Evolutionary conservation across 2,329 filamentous ascomycete genomes (phyloP).

Genomic region (Parastagonospora avenae): DNA sequence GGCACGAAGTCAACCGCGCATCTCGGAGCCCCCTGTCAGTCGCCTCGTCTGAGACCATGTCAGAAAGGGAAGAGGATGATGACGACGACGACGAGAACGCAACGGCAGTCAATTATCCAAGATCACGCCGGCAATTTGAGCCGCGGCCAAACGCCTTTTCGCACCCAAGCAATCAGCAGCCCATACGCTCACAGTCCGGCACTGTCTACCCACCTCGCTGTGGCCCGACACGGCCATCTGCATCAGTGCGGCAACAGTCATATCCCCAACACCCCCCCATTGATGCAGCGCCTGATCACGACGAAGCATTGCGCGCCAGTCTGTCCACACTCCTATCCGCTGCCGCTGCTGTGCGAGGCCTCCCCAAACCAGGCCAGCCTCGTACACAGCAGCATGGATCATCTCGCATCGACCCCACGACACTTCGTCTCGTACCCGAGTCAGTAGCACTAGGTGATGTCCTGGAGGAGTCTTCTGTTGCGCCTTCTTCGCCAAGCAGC

Average conservation of each 20-base stretch:
- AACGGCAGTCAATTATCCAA: constrained; percentile 74
- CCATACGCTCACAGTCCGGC: constrained; percentile 51
- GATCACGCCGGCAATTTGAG: constrained; percentile 66
- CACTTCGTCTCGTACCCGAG: constrained; percentile 65
- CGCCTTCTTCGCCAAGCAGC: constrained; percentile 34
- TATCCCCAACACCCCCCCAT: constrained; percentile 60
- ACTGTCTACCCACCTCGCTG: constrained; percentile 54
- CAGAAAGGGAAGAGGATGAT: constrained; percentile 44
- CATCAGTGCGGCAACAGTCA: constrained; percentile 47
- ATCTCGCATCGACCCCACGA: constrained; percentile 54
- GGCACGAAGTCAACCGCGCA: constrained; percentile 34
- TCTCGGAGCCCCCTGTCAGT: constrained; percentile 35
- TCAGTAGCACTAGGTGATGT: constrained; percentile 60
- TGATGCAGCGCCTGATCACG: constrained; percentile 82
- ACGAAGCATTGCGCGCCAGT: constrained; percentile 88
- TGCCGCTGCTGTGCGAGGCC: constrained; percentile 82
- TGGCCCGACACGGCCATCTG: constrained; percentile 32
- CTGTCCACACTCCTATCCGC: constrained; percentile 96
- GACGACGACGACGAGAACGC: constrained; percentile 75
- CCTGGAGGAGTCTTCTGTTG: constrained; percentile 31
- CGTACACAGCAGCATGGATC: constrained; percentile 40
- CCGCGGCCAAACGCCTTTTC: constrained; percentile 93
- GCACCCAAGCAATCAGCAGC: constrained; percentile 67
- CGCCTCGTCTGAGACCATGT: constrained; percentile 46
- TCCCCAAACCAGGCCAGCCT: constrained; percentile 65